Conservation (phyloP, 495 filamentous ascomycete species). For the Xylaria nigripes region DNA sequence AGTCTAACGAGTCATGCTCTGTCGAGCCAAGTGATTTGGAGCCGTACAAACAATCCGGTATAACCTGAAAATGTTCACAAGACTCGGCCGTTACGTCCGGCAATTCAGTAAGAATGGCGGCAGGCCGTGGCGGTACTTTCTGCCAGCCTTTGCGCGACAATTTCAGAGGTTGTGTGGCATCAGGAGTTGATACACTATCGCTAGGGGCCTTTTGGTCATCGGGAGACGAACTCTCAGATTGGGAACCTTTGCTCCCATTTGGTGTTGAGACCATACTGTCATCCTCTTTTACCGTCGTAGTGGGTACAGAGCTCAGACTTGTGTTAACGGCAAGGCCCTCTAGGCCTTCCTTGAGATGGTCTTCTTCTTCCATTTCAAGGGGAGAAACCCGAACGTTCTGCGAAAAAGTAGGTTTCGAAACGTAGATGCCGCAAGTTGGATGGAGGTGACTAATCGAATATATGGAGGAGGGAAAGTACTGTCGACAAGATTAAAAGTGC, state of each 20-base stretch:
- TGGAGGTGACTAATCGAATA: conserved; percentile 1
- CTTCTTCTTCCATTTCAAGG: conserved; percentile 36
- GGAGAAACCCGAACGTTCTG: conserved; percentile 6
- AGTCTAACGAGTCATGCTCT: conserved; percentile 84
- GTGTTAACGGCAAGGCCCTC: conserved; percentile 27
- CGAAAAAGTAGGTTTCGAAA: conserved; percentile 1
- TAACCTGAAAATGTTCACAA: conserved; percentile 65
- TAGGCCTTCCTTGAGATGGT: conserved; percentile 26
- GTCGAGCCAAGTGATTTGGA: conserved; percentile 83
- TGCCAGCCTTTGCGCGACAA: conserved; percentile 65
- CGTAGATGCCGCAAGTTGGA: not conserved
- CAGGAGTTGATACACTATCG: conserved; percentile 35
- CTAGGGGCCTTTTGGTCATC: conserved; percentile 35
- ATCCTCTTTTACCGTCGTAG: conserved; percentile 28
- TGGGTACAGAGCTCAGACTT: conserved; percentile 18
- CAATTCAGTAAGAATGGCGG: conserved; percentile 58
- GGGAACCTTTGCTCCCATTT: conserved; percentile 34
- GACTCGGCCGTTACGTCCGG: conserved; percentile 71
- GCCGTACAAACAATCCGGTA: conserved; percentile 76
- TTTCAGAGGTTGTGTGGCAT: conserved; percentile 52
- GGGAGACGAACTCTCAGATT: conserved; percentile 34
- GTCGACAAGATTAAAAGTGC: not conserved
- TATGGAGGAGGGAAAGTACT: not conserved
- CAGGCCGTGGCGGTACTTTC: conserved; percentile 53
- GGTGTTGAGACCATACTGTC: conserved; percentile 29